phyloP scores from a whole-genome alignment of 352 stramenopile genomes.

The Phytophthora cactorum region DNA sequence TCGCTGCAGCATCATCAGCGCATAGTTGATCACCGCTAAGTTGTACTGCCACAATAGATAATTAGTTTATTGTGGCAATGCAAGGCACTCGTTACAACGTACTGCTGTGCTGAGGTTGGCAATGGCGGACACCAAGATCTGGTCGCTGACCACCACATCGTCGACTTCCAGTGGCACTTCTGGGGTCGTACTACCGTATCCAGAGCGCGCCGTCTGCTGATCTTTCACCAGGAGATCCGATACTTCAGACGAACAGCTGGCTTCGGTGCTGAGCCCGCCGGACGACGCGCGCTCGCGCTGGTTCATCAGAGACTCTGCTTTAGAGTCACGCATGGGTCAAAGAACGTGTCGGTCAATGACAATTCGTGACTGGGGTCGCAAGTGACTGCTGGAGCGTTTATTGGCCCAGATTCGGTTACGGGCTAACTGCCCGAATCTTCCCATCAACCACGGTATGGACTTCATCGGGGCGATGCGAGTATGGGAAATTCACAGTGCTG shows the following conservation, averaged over 20 bases:
- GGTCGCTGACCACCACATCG: conserved; percentile 41
- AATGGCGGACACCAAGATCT: conserved; percentile 72
- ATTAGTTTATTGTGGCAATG: neutral
- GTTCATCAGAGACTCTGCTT: conserved; percentile 14
- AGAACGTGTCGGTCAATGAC: neutral
- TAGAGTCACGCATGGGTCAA: conserved; percentile 14
- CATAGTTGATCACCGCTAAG: conserved; percentile 78
- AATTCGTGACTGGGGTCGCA: conserved; percentile 30
- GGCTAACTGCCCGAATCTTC: conserved; percentile 11
- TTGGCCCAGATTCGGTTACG: conserved; percentile 29
- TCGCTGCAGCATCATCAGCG: conserved; percentile 60
- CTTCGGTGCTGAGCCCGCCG: conserved; percentile 14
- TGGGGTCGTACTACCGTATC: conserved; percentile 33
- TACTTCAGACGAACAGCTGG: conserved; percentile 28
- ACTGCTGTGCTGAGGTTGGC: conserved; percentile 84
- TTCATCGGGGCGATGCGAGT: conserved; percentile 9
- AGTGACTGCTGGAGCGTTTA: conserved; percentile 18
- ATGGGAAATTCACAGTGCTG: neutral
- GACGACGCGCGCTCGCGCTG: conserved; percentile 26
- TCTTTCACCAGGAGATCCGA: conserved; percentile 28
- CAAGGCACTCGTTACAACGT: conserved; percentile 19
- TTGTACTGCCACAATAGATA: conserved; percentile 60
- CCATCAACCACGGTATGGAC: conserved; percentile 1
- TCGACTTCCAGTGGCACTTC: conserved; percentile 6
- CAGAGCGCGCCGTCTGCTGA: conserved; percentile 3